phyloP scores from a whole-genome alignment of 2,329 filamentous ascomycete genomes.

The Clathrospora elynae region DNA sequence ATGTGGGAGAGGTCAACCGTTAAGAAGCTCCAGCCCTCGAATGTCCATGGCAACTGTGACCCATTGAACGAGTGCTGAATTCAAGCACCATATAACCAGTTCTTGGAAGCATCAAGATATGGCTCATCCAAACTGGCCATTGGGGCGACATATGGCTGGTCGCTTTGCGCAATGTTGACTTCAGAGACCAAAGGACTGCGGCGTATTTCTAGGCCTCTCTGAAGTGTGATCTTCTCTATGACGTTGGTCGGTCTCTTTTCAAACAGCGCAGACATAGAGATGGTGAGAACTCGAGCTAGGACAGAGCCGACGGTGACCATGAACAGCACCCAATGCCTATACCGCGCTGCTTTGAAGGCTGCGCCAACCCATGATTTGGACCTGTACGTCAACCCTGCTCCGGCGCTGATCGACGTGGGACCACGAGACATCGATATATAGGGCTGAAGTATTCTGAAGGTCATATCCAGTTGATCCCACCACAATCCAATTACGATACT shows the following conservation, averaged over 20 bases:
- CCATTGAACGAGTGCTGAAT: conserved; percentile 19
- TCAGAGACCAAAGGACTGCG: conserved; percentile 12
- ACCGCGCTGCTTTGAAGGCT: conserved; percentile 17
- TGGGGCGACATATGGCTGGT: not conserved
- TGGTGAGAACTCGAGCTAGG: conserved; percentile 22
- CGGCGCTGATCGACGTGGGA: conserved; percentile 11
- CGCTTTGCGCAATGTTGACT: not conserved
- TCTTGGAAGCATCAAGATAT: conserved; percentile 14
- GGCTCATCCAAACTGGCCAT: conserved; percentile 1
- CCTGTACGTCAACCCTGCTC: conserved; percentile 23
- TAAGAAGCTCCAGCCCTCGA: conserved; percentile 23
- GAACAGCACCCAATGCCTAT: conserved; percentile 21
- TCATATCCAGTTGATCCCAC: conserved; percentile 30
- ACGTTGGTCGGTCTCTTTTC: conserved; percentile 15
- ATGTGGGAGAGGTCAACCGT: conserved; percentile 14
- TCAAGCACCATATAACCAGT: conserved; percentile 19
- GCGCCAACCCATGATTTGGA: conserved; percentile 24
- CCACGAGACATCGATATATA: conserved; percentile 27
- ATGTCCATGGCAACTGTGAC: conserved; percentile 19
- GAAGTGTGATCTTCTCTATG: not conserved
- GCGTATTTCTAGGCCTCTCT: conserved; percentile 14
- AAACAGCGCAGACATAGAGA: conserved; percentile 30
- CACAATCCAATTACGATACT: conserved; percentile 24
- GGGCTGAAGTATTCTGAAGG: conserved; percentile 25
- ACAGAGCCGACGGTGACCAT: conserved; percentile 18